Percentiles rank a stretch among this genome's conserved stretches.
phyloP scores from a whole-genome alignment of 441 rosid genomes.

The Breynia disticha region DNA sequence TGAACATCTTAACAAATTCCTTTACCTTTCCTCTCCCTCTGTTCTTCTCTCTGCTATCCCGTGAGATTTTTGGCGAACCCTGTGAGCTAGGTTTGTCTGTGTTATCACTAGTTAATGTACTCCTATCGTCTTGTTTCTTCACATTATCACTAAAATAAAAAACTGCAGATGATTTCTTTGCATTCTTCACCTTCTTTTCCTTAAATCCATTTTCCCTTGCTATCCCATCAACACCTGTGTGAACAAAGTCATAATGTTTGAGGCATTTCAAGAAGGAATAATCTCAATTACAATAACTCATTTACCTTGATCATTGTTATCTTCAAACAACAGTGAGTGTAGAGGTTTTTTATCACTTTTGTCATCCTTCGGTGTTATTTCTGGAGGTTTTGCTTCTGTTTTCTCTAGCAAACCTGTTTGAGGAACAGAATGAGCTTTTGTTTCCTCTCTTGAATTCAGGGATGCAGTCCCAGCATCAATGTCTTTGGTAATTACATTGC shows the following conservation, averaged over 20 bases:
- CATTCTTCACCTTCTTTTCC: constrained; percentile 31
- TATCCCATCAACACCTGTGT: constrained; percentile 34
- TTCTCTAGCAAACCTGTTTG: constrained; percentile 14
- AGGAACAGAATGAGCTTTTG: constrained; percentile 15
- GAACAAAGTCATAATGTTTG: background rate
- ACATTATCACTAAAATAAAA: constrained; percentile 24
- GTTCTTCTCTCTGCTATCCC: constrained; percentile 26
- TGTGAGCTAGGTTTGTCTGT: constrained; percentile 23
- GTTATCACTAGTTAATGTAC: constrained; percentile 16
- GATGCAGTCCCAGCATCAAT: background rate
- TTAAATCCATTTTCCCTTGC: constrained; percentile 19
- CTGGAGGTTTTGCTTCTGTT: constrained; percentile 14
- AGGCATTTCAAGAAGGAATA: constrained; percentile 4
- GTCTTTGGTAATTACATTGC: constrained; percentile 11
- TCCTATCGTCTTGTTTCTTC: constrained; percentile 33
- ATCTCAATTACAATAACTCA: constrained; percentile 5
- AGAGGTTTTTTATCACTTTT: constrained; percentile 30
- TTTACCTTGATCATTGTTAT: constrained; percentile 22
- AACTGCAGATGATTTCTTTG: constrained; percentile 17
- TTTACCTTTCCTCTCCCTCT: constrained; percentile 58
- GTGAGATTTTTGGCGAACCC: constrained; percentile 20
- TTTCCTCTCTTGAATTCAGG: constrained; percentile 13
- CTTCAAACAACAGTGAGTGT: constrained; percentile 14
- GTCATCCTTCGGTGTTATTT: constrained; percentile 14
- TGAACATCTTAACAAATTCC: constrained; percentile 69